These are phyloP conservation scores for Clathrus columnatus DNA, from an alignment of 768 basidiomycete genomes.

Conservation along the genomic window DNA sequence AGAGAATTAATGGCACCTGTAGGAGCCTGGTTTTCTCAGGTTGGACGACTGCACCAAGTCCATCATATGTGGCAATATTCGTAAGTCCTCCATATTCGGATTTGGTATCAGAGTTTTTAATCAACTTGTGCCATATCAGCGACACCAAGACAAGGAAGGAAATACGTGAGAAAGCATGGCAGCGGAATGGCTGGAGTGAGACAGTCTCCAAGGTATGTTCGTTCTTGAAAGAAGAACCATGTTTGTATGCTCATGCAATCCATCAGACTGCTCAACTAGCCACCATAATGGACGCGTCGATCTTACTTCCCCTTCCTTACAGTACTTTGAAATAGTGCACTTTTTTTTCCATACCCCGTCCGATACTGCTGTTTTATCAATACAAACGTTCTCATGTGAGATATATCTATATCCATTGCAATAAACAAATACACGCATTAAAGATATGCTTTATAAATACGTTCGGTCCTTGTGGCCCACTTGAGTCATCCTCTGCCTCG, in stretches of 20 bases:
- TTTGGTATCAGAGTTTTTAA: slow-evolving; percentile 14
- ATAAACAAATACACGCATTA: background rate
- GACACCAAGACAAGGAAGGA: slow-evolving; percentile 75
- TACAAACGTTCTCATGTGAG: too few relatives aligned
- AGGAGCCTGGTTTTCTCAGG: slow-evolving; percentile 89
- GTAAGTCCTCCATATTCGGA: slow-evolving; percentile 35
- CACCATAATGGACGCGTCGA: slow-evolving; percentile 77
- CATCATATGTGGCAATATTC: slow-evolving; percentile 98
- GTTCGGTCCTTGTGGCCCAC: background rate
- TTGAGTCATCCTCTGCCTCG: background rate
- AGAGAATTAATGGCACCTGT: slow-evolving; percentile 77
- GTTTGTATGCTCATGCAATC: slow-evolving; percentile 5
- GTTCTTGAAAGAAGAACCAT: background rate
- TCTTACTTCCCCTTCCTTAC: slow-evolving; percentile 71
- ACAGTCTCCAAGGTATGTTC: slow-evolving; percentile 76
- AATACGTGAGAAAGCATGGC: slow-evolving; percentile 85
- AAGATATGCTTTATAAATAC: background rate
- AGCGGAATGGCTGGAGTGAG: slow-evolving; percentile 90
- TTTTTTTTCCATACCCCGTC: background rate
- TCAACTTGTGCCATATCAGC: slow-evolving; percentile 27
- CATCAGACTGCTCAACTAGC: slow-evolving; percentile 84
- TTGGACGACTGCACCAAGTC: slow-evolving; percentile 77
- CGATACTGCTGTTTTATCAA: too few relatives aligned
- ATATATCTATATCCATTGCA: background rate
- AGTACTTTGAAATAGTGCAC: slow-evolving; percentile 67